Evolutionary conservation across 768 basidiomycete genomes (phyloP).

Genomic region (Hebeloma cylindrosporum): DNA sequence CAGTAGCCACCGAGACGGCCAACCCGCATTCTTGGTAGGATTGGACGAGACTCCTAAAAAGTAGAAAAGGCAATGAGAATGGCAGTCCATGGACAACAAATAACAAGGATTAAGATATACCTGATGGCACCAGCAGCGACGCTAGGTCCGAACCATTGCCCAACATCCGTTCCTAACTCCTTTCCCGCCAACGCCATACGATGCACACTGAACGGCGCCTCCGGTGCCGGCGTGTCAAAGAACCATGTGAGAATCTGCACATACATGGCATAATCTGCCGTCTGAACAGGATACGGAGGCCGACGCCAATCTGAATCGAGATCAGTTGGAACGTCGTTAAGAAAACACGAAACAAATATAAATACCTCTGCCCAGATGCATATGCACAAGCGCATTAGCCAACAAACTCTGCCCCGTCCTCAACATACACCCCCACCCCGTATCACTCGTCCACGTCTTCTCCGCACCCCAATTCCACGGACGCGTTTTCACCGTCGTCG

Average conservation of each 20-base stretch:
- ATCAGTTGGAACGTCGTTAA: too few relatives aligned
- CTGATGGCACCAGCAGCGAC: constrained; percentile 97
- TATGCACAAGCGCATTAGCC: constrained; percentile 41
- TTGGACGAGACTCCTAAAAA: constrained; percentile 66
- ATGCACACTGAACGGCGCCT: constrained; percentile 92
- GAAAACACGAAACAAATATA: constrained; percentile 11
- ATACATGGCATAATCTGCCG: constrained; percentile 78
- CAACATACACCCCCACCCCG: constrained; percentile 42
- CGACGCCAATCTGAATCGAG: constrained; percentile 80
- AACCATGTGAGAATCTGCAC: constrained; percentile 95
- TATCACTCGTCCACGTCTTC: constrained; percentile 59
- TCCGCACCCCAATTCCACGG: constrained; percentile 73
- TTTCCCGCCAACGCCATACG: constrained; percentile 95
- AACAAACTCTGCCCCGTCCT: constrained; percentile 37
- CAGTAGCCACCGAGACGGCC: constrained; percentile 79
- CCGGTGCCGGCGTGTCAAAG: constrained; percentile 80
- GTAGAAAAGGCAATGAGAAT: not conserved
- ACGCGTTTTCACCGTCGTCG: constrained; percentile 42
- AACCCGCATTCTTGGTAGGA: constrained; percentile 79
- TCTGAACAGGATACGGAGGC: constrained; percentile 58
- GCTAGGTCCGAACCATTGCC: constrained; percentile 98
- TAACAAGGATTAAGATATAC: constrained; percentile 38
- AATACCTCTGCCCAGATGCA: constrained; percentile 62
- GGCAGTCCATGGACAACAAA: not conserved
- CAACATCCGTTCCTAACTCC: constrained; percentile 91